Evolutionary conservation across 805 yeast species (phyloP), one percentile per base, ranked within the genome.

Genomic region (Metschnikowia vanudenii): DNA sequence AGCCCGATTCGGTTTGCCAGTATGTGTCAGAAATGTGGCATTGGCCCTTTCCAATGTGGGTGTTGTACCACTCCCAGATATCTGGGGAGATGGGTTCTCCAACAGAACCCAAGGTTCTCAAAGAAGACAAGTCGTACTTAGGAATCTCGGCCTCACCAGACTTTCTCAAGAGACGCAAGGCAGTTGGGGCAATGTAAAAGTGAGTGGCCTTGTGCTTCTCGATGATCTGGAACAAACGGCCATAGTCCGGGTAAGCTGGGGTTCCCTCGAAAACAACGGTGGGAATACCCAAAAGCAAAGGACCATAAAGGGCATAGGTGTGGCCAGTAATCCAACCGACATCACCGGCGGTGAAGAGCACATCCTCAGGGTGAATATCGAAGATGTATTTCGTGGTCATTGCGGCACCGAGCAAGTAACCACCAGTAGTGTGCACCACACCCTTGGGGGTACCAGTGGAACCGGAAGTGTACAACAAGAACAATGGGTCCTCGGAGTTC

Each of bases 251-350:
- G 65, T 84, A 86, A 19, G 90, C 88, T 33, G 96, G 96, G 12
- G 96, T 87, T 55, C 92, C 91, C 72, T 87, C 95, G 62, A 85
- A 87, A 30, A 87, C 85, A 37, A 87, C 78, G 17, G 94, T 81
- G 28, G 96, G 82, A 46, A 85, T 82, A 63, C 96, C 96, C 56
- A 78, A 74, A 26, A 78, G 65, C 62, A 87, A 73, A 32, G 96
- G 95, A 46, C 95, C 96, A 63, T 87, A 87, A 40, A 86, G 79
- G 16, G 82, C 90, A 59, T 87, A 87, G 10, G 94, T 78, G 69
- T 87, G 96, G 48, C 96, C 96, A 6, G 95, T 87, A 60, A 87
- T 85, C 96, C 96, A 87, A 60, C 96, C 96, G 44, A 87, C 85
- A 69, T 87, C 96, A 63, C 94, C 96, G 26, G 95, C 94, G 14